Percentiles rank a stretch among this genome's conserved stretches.
Evolutionary conservation across 352 stramenopile genomes (phyloP).

Genomic region (Phytophthora agathidicida): DNA sequence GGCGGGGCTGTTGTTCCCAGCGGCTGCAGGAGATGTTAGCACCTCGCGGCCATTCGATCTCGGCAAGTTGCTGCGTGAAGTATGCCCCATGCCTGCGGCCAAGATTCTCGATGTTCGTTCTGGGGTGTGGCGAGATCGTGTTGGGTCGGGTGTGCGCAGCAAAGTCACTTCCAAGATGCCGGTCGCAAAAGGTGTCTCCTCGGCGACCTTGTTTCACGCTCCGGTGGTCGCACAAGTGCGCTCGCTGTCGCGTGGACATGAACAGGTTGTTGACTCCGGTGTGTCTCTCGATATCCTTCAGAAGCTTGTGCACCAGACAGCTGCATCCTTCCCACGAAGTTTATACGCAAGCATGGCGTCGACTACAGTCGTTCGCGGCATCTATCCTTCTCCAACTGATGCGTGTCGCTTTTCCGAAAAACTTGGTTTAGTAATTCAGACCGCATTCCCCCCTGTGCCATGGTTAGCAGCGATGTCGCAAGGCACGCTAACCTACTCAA

Average conservation of each 20-base stretch:
- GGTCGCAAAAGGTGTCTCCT: constrained; percentile 6
- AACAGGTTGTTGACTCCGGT: constrained; percentile 4
- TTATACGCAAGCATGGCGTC: constrained; percentile 23
- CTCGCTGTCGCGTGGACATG: constrained; percentile 19
- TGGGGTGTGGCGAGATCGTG: constrained; percentile 31
- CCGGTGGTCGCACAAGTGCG: constrained; percentile 24
- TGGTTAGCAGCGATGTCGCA: constrained; percentile 26
- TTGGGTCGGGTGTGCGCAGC: constrained; percentile 1
- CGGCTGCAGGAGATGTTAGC: neutral
- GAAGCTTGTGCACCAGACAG: constrained; percentile 28
- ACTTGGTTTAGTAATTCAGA: constrained; percentile 21
- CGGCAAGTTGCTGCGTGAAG: constrained; percentile 59
- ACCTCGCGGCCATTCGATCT: constrained; percentile 52
- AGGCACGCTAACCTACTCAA: constrained; percentile 21
- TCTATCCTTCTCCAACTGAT: constrained; percentile 8
- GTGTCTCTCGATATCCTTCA: constrained; percentile 20
- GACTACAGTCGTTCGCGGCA: constrained; percentile 34
- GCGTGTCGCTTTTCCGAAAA: constrained; percentile 18
- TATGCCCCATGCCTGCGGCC: constrained; percentile 56
- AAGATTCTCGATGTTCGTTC: constrained; percentile 80
- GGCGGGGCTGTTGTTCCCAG: constrained; percentile 65
- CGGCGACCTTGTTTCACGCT: constrained; percentile 31
- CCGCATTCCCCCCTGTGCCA: constrained; percentile 24
- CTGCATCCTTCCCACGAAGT: constrained; percentile 29
- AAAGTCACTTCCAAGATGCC: constrained; percentile 12